phyloP scores from a whole-genome alignment of 208 protist genomes.

The Leishmania gerbilli region DNA sequence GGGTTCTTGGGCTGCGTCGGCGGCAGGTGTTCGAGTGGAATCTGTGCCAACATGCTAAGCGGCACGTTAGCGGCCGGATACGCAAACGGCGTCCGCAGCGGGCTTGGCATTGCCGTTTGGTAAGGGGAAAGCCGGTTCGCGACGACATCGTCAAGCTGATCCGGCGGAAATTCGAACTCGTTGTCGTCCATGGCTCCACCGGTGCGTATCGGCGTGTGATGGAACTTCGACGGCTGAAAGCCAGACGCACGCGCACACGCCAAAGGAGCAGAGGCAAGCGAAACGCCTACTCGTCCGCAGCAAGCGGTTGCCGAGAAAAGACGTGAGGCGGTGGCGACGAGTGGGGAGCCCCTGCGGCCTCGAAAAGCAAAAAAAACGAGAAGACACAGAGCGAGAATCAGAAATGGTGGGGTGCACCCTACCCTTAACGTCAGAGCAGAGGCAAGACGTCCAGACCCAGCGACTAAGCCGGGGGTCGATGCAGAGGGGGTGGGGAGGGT shows the following conservation, averaged over 20 bases:
- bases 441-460: neutral
- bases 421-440: neutral
- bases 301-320: neutral
- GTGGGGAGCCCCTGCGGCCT: neutral
- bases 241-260: neutral
- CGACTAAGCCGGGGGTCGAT: neutral
- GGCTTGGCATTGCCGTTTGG: constrained; percentile 5
- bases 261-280: neutral
- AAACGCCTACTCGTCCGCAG: neutral
- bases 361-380: neutral
- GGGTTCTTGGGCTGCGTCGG: constrained; percentile 54
- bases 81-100: constrained; percentile 2
- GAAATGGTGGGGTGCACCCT: neutral
- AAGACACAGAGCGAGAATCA: neutral
- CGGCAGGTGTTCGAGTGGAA: constrained; percentile 76
- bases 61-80: constrained; percentile 31
- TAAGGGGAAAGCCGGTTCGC: constrained; percentile 10
- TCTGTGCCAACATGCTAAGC: constrained; percentile 48
- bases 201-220: neutral
- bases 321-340: neutral
- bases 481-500: neutral
- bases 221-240: neutral
- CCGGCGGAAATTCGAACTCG: constrained; percentile 87
- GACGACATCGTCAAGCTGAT: constrained; percentile 49
- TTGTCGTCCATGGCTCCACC: constrained; percentile 36